phyloP scores from a whole-genome alignment of 2,329 filamentous ascomycete species.

The Ophiostoma quercus region DNA sequence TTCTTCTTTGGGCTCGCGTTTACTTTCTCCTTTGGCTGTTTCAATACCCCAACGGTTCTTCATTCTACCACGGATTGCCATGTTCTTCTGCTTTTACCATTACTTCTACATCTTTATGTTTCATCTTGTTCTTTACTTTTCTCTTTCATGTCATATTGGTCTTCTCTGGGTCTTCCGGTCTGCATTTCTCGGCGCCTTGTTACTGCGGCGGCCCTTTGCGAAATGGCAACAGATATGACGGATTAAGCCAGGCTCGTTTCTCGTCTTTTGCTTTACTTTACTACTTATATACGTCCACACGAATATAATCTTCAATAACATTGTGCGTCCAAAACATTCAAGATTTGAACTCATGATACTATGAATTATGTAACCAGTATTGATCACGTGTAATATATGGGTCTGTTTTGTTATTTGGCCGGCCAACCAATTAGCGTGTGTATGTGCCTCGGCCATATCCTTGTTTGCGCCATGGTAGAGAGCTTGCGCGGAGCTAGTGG shows the following conservation, averaged over 20 bases:
- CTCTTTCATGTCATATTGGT: not conserved
- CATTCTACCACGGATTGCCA: not conserved
- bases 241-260: not conserved
- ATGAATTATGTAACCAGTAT: not conserved
- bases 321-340: too few species aligned
- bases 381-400: conserved; percentile 18
- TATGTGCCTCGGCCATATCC: conserved; percentile 20
- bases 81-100: not conserved
- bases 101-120: too few species aligned
- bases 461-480: not conserved
- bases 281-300: not conserved
- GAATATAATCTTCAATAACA: not conserved
- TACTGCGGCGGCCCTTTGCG: not conserved
- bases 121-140: not conserved
- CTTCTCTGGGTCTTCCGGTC: not conserved
- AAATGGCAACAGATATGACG: not conserved
- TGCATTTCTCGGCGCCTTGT: not conserved
- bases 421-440: conserved; percentile 26
- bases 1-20: not conserved
- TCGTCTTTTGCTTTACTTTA: not conserved
- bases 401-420: conserved; percentile 19
- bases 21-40: conserved; percentile 15
- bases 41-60: conserved; percentile 22
- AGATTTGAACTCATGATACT: not conserved
- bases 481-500: not conserved